Percentiles rank a stretch among this genome's conserved stretches.
phyloP scores from a whole-genome alignment of 2,329 filamentous ascomycete genomes.

The Huntiella moniliformis region DNA sequence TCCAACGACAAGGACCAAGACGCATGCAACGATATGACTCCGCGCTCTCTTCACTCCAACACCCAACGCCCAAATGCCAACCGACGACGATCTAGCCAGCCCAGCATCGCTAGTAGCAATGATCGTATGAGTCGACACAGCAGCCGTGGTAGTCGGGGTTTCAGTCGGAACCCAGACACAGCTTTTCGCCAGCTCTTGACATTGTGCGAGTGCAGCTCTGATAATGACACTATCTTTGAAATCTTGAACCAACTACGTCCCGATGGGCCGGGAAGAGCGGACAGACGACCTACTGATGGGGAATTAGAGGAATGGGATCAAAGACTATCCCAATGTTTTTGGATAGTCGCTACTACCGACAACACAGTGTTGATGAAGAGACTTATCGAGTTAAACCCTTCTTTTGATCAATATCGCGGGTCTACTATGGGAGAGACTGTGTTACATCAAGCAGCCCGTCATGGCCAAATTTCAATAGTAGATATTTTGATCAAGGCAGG shows the following conservation, averaged over 20 bases:
- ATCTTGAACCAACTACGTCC: background rate
- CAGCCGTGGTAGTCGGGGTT: constrained; percentile 1
- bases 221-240: constrained; percentile 12
- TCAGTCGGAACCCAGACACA: background rate
- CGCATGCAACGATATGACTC: background rate
- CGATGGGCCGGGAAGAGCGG: too few species aligned
- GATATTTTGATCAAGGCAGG: constrained; percentile 5
- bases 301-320: background rate
- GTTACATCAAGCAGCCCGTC: constrained; percentile 6
- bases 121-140: background rate
- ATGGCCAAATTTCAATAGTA: constrained; percentile 2
- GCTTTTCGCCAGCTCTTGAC: constrained; percentile 6
- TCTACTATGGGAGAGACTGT: constrained; percentile 3
- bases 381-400: background rate
- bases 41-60: background rate
- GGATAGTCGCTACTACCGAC: constrained; percentile 5
- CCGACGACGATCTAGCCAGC: background rate
- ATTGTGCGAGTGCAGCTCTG: constrained; percentile 11
- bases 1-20: too few species aligned
- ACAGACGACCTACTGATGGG: too few species aligned
- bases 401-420: constrained; percentile 3
- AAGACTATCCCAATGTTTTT: constrained; percentile 2
- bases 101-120: background rate
- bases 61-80: background rate
- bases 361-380: constrained; percentile 9